These are phyloP conservation scores for Phytophthora aleatoria DNA, from an alignment of 352 stramenopile species.

Conservation along the genomic window DNA sequence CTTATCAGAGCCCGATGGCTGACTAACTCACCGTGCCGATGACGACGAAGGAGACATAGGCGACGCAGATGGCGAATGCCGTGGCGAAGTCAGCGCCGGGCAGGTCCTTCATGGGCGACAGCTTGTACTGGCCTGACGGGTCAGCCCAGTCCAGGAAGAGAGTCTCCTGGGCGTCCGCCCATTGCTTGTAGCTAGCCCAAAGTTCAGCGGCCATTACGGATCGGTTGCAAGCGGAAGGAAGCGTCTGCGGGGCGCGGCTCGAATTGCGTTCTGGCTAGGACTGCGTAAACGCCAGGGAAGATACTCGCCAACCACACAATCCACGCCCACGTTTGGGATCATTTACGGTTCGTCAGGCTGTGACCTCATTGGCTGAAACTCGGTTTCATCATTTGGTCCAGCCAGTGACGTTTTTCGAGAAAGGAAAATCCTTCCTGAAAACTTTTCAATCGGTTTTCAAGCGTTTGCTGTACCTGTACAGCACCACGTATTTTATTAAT, in stretches of 20 bases:
- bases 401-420: not conserved
- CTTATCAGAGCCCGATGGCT: conserved; percentile 9
- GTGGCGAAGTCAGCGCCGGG: conserved; percentile 61
- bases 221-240: conserved; percentile 13
- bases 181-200: conserved; percentile 65
- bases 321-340: conserved; percentile 2
- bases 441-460: no score
- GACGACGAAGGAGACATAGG: conserved; percentile 71
- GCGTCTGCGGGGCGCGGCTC: conserved; percentile 18
- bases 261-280: conserved; percentile 35
- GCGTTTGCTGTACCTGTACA: no score
- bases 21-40: conserved; percentile 53
- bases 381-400: conserved; percentile 12
- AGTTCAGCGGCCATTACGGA: conserved; percentile 44
- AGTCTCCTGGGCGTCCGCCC: conserved; percentile 52
- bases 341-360: not conserved
- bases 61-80: conserved; percentile 61
- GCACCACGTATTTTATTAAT: no score
- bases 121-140: conserved; percentile 49
- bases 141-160: conserved; percentile 57
- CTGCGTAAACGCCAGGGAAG: not conserved
- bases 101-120: conserved; percentile 46
- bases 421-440: no score
- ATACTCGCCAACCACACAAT: conserved; percentile 29
- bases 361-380: conserved; percentile 8